Base-by-base conservation (phyloP, 805 yeast genomes). In the Lipomyces kockii region DNA sequence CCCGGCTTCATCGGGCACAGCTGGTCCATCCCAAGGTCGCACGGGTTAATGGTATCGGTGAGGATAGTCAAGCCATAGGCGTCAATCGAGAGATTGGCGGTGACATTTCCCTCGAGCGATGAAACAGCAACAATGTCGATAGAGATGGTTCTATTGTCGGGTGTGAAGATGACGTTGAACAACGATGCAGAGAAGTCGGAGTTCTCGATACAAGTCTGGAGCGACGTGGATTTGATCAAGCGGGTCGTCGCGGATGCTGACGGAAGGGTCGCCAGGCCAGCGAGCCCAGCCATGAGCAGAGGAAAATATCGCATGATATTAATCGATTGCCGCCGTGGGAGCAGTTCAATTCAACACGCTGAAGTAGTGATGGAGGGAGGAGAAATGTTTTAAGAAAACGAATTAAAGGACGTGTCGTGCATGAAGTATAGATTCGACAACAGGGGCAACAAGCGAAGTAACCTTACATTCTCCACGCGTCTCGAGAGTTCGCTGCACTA, bases 1-100 rank as follows among this genome's bases (percentile, higher is more conserved):
- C 98, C 98, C 2, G 97, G 85, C 34, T 88, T 77, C 67, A 95
- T 83, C 2, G 99, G 99, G 82, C 99, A 95, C 34, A 90, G 76
- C 67, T 84, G 81, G 11, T 78, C 78, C 35, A 89, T 82, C 6
- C 78, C 77, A 58, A 91, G 77, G 62, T 81, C 79, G 82, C 99
- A 95, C 58, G 92, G 83, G 61, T 87, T 80, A 60, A 94, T 74
- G 12, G 83, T 79, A 72, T 82, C 81, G 53, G 83, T 78, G 62
- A 91, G 76, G 17, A 88, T 83, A 61, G 84, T 85, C 65, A 94
- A 77, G 12, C 99, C 99, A 76, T 95, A 95, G 1, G 91, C 92
- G 70, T 89, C 85, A 62, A 94, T 80, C 60, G 85, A 83, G 46
- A 88, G 80, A 53, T 85, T 82, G 11, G 95, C 94, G 5, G 83